Evolutionary conservation across 352 stramenopile genomes (phyloP), one percentile per base, ranked within the genome.

Genomic region (Phytophthora podocarpi): DNA sequence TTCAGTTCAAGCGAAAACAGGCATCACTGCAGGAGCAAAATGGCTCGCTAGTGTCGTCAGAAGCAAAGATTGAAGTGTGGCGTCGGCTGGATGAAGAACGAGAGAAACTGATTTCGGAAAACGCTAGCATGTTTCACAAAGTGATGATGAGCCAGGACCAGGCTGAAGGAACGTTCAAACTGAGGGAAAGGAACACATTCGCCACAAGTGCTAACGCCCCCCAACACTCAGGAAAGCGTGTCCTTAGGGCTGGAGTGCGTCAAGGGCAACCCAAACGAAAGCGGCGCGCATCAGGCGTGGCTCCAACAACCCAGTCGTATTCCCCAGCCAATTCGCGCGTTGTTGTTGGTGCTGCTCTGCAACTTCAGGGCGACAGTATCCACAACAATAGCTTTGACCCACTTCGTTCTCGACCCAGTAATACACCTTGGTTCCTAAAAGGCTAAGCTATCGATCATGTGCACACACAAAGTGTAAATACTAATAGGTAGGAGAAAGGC

Each of bases 341-440:
- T 48, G 39, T 65, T 41, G 46, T 55, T 24, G 61, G 61, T 11
- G 61, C 46, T 41, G 32, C 61, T 1, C 18, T 70, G 8, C 35
- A 43, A 37, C 16, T 49, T 16, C n/a, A 48, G 34, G 21, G 10
- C 5, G 13, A 28, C 16, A 4, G 23, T 21, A 41, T 5, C 7
- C 23, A 26, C 26, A 21, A 28, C 18, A 34, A 27, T 8, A n/a
- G n/a, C n/a, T n/a, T n/a, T n/a, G n/a, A n/a, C n/a, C n/a, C n/a
- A n/a, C n/a, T n/a, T n/a, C n/a, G n/a, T 46, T 48, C 57, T 11
- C 35, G 9, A 31, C 13, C 27, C 26, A 58, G 18, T 3, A 65
- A 56, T 16, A 32, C 37, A 9, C 23, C 54, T 5, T 70, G 61
- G 61, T 60, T 60, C 10, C 26, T 65, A 21, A 70, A 69, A 32